Percentiles rank a stretch among this genome's conserved stretches.
Evolutionary conservation across 768 basidiomycete species (phyloP).

Genomic region (Gyrodon lividus): DNA sequence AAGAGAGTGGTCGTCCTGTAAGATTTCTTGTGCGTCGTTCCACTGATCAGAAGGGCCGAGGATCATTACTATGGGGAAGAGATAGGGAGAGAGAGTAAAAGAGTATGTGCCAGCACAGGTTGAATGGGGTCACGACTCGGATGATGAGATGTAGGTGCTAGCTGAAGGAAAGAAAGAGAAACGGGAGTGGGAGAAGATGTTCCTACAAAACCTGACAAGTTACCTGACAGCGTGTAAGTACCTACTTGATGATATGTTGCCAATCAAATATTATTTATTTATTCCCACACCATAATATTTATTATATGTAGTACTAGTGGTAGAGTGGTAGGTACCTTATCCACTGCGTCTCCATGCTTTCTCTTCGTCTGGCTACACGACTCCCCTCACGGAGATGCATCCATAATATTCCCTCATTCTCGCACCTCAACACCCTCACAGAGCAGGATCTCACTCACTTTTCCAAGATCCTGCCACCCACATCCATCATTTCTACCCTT

Average conservation of each 20-base stretch:
- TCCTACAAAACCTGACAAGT: constrained; percentile 11
- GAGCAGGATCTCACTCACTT: constrained; percentile 66
- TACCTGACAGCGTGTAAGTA: constrained; percentile 9
- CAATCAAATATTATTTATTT: not conserved
- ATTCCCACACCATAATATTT: constrained; percentile 4
- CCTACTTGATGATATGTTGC: too few species aligned
- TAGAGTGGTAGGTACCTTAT: too few species aligned
- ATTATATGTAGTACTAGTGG: too few species aligned
- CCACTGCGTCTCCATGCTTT: too few species aligned
- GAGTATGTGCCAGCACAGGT: not conserved
- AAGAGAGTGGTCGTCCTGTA: constrained; percentile 35
- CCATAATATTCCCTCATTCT: constrained; percentile 20
- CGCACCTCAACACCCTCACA: constrained; percentile 48
- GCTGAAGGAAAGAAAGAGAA: constrained; percentile 4
- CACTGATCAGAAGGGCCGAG: constrained; percentile 36
- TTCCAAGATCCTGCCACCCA: constrained; percentile 56
- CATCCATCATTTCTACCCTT: constrained; percentile 69
- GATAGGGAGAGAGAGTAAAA: not conserved
- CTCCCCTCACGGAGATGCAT: constrained; percentile 15
- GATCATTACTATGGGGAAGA: constrained; percentile 18
- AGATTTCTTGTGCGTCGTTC: constrained; percentile 37
- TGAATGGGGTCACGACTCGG: too few species aligned
- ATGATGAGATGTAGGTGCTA: too few species aligned
- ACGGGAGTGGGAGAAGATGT: constrained; percentile 6
- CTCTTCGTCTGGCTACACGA: constrained; percentile 5